Conservation (phyloP, 169 alveolate genomes). For the Pseudocohnilembus persalinus region DNA sequence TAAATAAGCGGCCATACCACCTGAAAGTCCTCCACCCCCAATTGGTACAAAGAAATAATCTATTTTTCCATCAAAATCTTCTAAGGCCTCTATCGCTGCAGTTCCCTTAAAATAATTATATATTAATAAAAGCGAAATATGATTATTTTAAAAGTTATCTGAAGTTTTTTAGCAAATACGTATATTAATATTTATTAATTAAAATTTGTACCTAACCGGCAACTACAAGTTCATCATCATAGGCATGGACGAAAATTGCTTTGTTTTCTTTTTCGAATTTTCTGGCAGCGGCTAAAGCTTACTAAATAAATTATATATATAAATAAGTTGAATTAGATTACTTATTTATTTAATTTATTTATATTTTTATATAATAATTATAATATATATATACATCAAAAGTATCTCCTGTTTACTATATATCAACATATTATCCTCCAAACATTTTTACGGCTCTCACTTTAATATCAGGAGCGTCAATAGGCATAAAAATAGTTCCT, state of each 20-base stretch:
- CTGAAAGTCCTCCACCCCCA: constrained; percentile 50
- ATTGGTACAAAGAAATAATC: constrained; percentile 37
- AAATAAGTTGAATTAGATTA: too few relatives aligned
- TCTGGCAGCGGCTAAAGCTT: constrained; percentile 21
- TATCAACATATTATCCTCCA: constrained; percentile 35
- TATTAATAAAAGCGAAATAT: too few relatives aligned
- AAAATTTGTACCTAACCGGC: constrained; percentile 11
- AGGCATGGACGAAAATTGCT: constrained; percentile 41
- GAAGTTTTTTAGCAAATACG: background rate
- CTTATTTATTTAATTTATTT: background rate
- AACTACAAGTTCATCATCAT: constrained; percentile 43
- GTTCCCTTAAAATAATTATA: constrained; percentile 17
- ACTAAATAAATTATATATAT: background rate
- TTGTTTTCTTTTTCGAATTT: constrained; percentile 27
- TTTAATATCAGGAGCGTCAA: constrained; percentile 59
- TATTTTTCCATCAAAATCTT: constrained; percentile 35
- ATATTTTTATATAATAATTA: background rate
- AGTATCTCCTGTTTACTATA: constrained; percentile 31
- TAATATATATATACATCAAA: constrained; percentile 24
- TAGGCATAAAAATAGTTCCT: constrained; percentile 68
- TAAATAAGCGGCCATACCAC: constrained; percentile 36
- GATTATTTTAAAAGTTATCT: too few relatives aligned
- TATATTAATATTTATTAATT: too few relatives aligned
- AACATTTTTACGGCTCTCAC: constrained; percentile 51
- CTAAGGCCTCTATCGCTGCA: constrained; percentile 37